Conservation (phyloP, 805 yeast species). For the Saccharomyces mikatae region DNA sequence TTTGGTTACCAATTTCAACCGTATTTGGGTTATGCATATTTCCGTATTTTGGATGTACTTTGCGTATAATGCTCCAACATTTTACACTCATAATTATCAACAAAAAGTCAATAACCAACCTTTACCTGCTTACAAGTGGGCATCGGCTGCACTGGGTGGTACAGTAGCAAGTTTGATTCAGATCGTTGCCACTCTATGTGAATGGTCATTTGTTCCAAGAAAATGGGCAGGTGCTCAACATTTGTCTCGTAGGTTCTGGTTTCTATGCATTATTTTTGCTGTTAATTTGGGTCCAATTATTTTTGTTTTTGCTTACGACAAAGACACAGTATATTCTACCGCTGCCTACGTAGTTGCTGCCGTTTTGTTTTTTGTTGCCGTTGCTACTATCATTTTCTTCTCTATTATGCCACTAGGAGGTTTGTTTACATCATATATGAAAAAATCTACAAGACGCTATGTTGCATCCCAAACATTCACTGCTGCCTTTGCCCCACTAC, state of each 20-base stretch:
- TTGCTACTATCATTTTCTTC: conserved; percentile 77
- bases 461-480: conserved; percentile 94
- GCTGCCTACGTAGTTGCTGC: conserved; percentile 74
- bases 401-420: conserved; percentile 96
- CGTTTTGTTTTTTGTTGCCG: conserved; percentile 81
- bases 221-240: conserved; percentile 99
- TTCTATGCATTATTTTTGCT: conserved; percentile 56
- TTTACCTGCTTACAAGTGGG: conserved; percentile 86
- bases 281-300: conserved; percentile 79
- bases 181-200: conserved; percentile 78
- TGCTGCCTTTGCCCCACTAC: conserved; percentile 73
- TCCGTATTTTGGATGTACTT: conserved; percentile 90
- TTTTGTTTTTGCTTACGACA: conserved; percentile 77
- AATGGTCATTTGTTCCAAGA: conserved; percentile 95
- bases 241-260: conserved; percentile 76
- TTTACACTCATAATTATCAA: conserved; percentile 79
- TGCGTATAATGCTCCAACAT: conserved; percentile 84
- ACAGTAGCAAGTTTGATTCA: conserved; percentile 74
- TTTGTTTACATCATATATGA: conserved; percentile 85
- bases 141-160: conserved; percentile 90
- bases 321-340: conserved; percentile 53
- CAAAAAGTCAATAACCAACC: conserved; percentile 83
- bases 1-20: conserved; percentile 86
- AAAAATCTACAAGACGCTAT: conserved; percentile 76
- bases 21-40: conserved; percentile 94